Base-by-base conservation (phyloP, 768 basidiomycete species). In the Boletus patriciae region DNA sequence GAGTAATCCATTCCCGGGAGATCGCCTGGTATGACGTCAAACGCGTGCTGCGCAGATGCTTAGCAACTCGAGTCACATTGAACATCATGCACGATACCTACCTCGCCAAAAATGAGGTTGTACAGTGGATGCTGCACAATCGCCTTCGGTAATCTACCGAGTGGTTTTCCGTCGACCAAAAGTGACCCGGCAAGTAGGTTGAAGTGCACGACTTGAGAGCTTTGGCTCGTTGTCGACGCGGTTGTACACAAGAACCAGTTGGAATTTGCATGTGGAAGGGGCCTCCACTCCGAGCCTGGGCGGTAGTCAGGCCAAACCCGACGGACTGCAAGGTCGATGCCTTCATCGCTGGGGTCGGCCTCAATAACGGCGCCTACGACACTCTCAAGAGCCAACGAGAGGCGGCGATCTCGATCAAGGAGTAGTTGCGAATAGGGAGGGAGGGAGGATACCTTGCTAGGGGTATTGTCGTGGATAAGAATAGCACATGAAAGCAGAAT, bases 151-250 rank as follows among this genome's bases (percentile, higher is more conserved):
- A 81, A 69, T 18, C 67, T 72, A 15, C 76, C 73, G 10, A 77
- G 53, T 1, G 74, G 69, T 54, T 71, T 71, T 8, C 80, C 80
- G 12, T 76, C 63, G 11, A 83, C 68, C 18, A 80, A 67, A 2
- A 83, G 64, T 23, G 62, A 47, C 13, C 80, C 80, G 18, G 70
- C 61, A 3, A 80, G 54, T 1, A 81, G 27, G 52, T 83, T 74
- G 27, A 76, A 63, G 50, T 76, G 71, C 6, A 80, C 65, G 21
- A 16, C 44, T 41, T 73, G 73, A 18, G 60, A 53, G 33, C 42
- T 16, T 34, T 62, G 50, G 12, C 33, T 55, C 1, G 29, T 18
- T 9, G 44, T 37, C 2, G 50, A 19, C 8, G 53, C 44, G 0
- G 77, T 72, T 31, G 31, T 31, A 3, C 31, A 31, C 31, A 31